phyloP scores from a whole-genome alignment of 805 yeast species.

The Starmerella bombicola region DNA sequence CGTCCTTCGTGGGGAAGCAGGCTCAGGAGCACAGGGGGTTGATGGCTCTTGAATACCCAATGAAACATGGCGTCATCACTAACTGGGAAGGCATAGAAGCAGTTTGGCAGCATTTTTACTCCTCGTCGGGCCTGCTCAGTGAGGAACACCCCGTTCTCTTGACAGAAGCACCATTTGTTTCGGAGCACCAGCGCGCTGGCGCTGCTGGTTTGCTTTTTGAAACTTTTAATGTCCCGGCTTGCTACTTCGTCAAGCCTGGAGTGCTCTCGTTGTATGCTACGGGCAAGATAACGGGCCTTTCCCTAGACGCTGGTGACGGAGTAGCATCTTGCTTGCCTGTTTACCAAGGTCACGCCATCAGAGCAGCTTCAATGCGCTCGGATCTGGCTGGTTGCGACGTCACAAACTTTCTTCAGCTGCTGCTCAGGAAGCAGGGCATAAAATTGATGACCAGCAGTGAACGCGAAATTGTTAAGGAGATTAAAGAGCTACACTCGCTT shows the following conservation, averaged over 20 bases:
- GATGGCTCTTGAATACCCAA: conserved; percentile 56
- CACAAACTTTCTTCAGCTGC: conserved; percentile 58
- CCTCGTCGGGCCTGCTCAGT: conserved; percentile 37
- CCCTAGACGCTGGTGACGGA: conserved; percentile 87
- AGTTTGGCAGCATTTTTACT: conserved; percentile 60
- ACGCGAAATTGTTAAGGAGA: conserved; percentile 60
- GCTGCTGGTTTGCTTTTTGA: conserved; percentile 60
- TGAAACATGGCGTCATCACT: conserved; percentile 62
- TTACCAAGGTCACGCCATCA: conserved; percentile 73
- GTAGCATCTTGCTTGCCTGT: conserved; percentile 81
- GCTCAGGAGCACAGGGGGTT: conserved; percentile 74
- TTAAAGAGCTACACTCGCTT: conserved; percentile 66
- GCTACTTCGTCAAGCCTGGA: conserved; percentile 62
- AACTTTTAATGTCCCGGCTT: conserved; percentile 60
- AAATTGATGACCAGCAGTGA: conserved; percentile 61
- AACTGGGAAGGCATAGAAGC: conserved; percentile 82
- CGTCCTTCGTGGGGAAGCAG: conserved; percentile 56
- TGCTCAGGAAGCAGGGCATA: conserved; percentile 59
- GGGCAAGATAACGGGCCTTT: conserved; percentile 85
- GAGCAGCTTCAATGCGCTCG: conserved; percentile 56
- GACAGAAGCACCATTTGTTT: conserved; percentile 84
- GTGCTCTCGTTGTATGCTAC: conserved; percentile 74
- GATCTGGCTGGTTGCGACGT: conserved; percentile 82
- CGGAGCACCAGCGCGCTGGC: conserved; percentile 44
- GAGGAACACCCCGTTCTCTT: conserved; percentile 81